Evolutionary conservation across 2,329 filamentous ascomycete genomes (phyloP), one percentile per base, ranked within the genome.

Genomic region (Talaromyces sp.): DNA sequence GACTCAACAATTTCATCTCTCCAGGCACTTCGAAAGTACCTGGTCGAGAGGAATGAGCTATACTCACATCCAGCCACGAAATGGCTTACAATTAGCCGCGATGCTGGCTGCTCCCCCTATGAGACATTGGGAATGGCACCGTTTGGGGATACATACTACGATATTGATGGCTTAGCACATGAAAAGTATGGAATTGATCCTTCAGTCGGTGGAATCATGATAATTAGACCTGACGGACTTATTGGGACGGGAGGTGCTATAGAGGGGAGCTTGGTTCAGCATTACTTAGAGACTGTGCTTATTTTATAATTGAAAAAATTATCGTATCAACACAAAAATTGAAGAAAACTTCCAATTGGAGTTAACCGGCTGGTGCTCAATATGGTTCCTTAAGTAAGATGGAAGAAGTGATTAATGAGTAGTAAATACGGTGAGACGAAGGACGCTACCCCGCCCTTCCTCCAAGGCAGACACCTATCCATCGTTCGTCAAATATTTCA

Each of bases 91-190:
- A 67, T 74, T n/a, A 65, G 72, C 13, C 66, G 69, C 7, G 71
- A 70, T 16, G 74, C 74, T 16, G 76, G 69, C 41, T 74, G 74
- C 47, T 74, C 73, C 37, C 67, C 74, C 22, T 77, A 78, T 64
- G 71, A 73, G 16, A 67, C 73, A 37, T 72, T 79, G n/a, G 78
- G 75, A 37, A 66, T 75, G 10, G 48, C 67, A 41, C 70, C 66
- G 2, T 72, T 77, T 64, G 77, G 77, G 1, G 71, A 71, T n/a
- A 73, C 75, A 2, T 78, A 74, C 22, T 79, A 76, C 65, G 76
- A 78, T 63, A 62, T 63, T 4, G 68, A 74, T 31, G 62, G 72
- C 35, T 68, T 50, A 43, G 76, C 75, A n/a, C 76, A 75, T 67
- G 47, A 63, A 24, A 70, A 73, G 19, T 79, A 78, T 63, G 74